A percentile compares a stretch with the other conserved stretches of the same genome.
phyloP scores from a whole-genome alignment of 331 rosid genomes.

The Malus hybrid region DNA sequence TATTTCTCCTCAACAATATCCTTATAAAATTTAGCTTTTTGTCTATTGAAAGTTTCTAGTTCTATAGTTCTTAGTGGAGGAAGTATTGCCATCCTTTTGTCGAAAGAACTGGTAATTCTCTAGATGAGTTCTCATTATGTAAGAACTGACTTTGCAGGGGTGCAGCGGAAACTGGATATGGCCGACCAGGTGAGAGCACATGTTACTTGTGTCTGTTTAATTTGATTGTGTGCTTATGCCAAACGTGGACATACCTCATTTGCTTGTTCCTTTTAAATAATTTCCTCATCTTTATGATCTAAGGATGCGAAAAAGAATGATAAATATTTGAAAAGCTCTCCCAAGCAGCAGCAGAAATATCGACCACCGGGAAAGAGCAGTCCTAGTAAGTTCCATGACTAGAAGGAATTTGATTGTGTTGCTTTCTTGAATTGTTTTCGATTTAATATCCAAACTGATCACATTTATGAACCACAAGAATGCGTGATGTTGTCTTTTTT shows the following conservation, averaged over 20 bases:
- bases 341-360: conserved; percentile 49
- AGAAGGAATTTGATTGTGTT: neutral
- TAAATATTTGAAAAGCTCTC: conserved; percentile 35
- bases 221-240: neutral
- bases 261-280: neutral
- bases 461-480: neutral
- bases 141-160: conserved; percentile 49
- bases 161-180: conserved; percentile 87
- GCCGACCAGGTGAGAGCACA: conserved; percentile 47
- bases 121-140: conserved; percentile 16
- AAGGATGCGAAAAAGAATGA: conserved; percentile 58
- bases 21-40: neutral
- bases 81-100: neutral
- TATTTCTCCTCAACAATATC: neutral
- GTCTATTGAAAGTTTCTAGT: neutral
- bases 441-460: neutral
- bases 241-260: neutral
- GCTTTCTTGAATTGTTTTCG: neutral
- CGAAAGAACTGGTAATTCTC: too few species aligned
- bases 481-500: neutral
- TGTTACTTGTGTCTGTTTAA: neutral
- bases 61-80: too few species aligned
- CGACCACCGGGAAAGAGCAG: conserved; percentile 66
- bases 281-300: neutral
- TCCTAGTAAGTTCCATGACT: conserved; percentile 42